These are phyloP conservation scores for Phytophthora ohioensis DNA, from an alignment of 352 stramenopile genomes.

Conservation along the genomic window DNA sequence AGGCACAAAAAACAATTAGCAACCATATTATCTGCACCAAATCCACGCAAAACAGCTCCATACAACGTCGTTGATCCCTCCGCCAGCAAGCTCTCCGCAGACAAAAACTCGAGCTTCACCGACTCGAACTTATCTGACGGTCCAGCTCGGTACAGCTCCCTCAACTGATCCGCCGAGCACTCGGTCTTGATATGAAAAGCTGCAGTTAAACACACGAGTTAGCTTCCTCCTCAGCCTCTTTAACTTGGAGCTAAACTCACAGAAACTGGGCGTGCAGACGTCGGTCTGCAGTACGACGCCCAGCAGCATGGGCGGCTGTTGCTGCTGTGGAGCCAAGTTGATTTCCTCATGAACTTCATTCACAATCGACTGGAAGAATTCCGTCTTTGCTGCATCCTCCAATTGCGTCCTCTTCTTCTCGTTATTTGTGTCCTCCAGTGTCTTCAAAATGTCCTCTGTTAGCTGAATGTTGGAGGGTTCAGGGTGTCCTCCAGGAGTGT, in stretches of 20 bases:
- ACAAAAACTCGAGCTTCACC: slow-evolving; percentile 57
- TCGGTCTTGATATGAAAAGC: slow-evolving; percentile 68
- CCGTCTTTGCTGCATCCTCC: slow-evolving; percentile 43
- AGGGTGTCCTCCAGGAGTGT: slow-evolving; percentile 83
- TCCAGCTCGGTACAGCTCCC: slow-evolving; percentile 50
- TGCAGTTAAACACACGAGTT: slow-evolving; percentile 23
- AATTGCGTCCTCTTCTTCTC: slow-evolving; percentile 15
- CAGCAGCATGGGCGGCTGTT: slow-evolving; percentile 65
- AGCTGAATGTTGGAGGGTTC: slow-evolving; percentile 62
- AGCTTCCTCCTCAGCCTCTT: background rate
- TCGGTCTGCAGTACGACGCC: slow-evolving; percentile 75
- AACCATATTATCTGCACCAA: background rate
- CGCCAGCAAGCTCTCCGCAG: slow-evolving; percentile 42
- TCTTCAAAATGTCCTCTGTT: slow-evolving; percentile 39
- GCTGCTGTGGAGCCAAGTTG: slow-evolving; percentile 55
- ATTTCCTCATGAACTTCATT: slow-evolving; percentile 85
- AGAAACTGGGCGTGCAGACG: slow-evolving; percentile 83
- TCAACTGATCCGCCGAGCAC: slow-evolving; percentile 45
- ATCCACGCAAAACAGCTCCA: slow-evolving; percentile 1
- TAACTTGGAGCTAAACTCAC: slow-evolving; percentile 42
- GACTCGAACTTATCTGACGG: slow-evolving; percentile 71
- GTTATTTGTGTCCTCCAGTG: slow-evolving; percentile 23
- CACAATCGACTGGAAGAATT: slow-evolving; percentile 79
- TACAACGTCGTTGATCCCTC: slow-evolving; percentile 40
- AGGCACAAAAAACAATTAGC: background rate